These are phyloP conservation scores for Coniosporium tulheliwenetii DNA, from an alignment of 2,329 filamentous ascomycete genomes.

Conservation along the genomic window DNA sequence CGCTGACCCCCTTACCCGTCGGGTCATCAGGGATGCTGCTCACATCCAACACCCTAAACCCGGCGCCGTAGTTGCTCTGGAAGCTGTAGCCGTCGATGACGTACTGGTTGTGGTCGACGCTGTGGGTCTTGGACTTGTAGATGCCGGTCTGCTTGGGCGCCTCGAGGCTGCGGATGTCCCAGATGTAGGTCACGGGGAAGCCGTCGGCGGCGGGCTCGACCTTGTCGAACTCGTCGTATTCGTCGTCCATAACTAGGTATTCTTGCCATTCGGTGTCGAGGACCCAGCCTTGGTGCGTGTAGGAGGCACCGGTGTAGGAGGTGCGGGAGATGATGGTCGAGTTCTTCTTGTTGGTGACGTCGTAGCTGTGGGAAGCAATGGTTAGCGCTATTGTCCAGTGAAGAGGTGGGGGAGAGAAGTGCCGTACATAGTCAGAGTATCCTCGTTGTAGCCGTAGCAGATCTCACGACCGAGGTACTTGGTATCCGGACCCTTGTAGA, in stretches of 20 bases:
- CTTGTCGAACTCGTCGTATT: conserved; percentile 32
- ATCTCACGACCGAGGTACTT: conserved; percentile 31
- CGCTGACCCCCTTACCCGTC: conserved; percentile 28
- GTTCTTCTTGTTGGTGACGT: conserved; percentile 27
- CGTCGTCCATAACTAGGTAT: conserved; percentile 37
- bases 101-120: conserved; percentile 28
- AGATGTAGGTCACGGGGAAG: conserved; percentile 35
- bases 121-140: conserved; percentile 18
- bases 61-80: conserved; percentile 21
- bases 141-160: conserved; percentile 24
- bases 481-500: conserved; percentile 32
- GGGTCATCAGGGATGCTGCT: conserved; percentile 23
- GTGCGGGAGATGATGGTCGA: conserved; percentile 31
- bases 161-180: conserved; percentile 30
- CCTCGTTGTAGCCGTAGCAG: conserved; percentile 37
- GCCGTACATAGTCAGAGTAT: conserved; percentile 24
- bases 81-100: conserved; percentile 20
- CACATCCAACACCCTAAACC: conserved; percentile 19
- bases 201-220: conserved; percentile 25
- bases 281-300: conserved; percentile 40
- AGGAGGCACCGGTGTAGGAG: conserved; percentile 31
- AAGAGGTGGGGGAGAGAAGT: too few species aligned
- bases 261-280: conserved; percentile 28
- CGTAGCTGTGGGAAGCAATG: conserved; percentile 14
- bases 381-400: too few species aligned